A percentile compares a stretch with the other conserved stretches of the same genome.
Evolutionary conservation across 345 rosid genomes (phyloP).

Genomic region (Trapa incisa): DNA sequence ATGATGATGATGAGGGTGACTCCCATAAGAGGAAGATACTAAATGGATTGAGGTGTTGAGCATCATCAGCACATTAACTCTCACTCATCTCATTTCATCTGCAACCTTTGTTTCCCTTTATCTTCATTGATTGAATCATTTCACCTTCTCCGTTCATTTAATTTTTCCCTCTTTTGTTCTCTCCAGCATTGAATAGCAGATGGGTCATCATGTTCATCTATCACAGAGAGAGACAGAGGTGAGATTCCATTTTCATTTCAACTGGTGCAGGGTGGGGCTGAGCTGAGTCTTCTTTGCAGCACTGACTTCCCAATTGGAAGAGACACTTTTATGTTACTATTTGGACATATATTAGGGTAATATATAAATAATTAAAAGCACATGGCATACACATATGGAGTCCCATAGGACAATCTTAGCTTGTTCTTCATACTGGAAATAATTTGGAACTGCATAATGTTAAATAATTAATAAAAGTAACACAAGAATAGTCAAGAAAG

Average conservation of each 20-base stretch:
- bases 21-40: not conserved
- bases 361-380: no score
- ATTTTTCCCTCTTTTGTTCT: not conserved
- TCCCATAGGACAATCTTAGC: no score
- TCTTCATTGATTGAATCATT: not conserved
- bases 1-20: not conserved
- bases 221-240: constrained; percentile 11
- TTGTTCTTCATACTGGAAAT: no score
- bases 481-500: no score
- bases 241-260: constrained; percentile 33
- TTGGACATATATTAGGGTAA: not conserved
- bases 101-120: not conserved
- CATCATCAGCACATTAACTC: not conserved
- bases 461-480: no score
- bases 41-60: not conserved
- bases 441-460: no score
- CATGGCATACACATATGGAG: no score
- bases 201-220: not conserved
- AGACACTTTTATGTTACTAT: constrained; percentile 10
- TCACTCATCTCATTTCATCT: not conserved
- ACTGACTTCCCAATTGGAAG: constrained; percentile 32
- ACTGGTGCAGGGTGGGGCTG: constrained; percentile 18
- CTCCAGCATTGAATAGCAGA: not conserved
- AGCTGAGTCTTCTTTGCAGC: constrained; percentile 20
- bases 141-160: not conserved